phyloP scores from a whole-genome alignment of 495 filamentous ascomycete species.

The Trichocladium uniseriatum region DNA sequence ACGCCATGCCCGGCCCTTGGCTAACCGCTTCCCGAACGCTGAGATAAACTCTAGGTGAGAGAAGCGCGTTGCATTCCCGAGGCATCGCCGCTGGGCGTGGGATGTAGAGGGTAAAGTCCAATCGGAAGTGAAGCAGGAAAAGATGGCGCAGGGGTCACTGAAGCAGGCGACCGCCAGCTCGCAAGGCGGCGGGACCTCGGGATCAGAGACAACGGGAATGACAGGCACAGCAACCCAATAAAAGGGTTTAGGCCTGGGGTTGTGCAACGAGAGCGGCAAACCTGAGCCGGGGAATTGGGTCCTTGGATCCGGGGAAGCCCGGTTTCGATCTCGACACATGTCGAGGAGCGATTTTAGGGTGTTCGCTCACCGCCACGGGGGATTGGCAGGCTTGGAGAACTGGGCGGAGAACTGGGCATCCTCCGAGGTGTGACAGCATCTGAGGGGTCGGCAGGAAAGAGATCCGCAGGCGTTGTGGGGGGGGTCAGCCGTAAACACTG shows the following conservation, averaged over 20 bases:
- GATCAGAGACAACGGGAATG: not conserved
- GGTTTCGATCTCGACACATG: not conserved
- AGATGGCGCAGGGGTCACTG: too few relatives aligned
- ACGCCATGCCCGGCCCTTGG: not conserved
- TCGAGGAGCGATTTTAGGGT: not conserved
- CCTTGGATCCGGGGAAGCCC: not conserved
- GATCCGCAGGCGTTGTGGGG: not conserved
- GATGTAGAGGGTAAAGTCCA: not conserved
- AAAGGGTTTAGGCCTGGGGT: not conserved
- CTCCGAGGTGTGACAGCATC: not conserved
- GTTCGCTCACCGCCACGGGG: not conserved
- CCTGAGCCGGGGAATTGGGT: not conserved
- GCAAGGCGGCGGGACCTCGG: too few relatives aligned
- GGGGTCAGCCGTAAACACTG: not conserved
- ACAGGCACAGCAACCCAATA: not conserved
- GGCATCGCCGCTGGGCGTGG: not conserved
- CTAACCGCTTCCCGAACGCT: not conserved
- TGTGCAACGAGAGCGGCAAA: not conserved
- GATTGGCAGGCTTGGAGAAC: not conserved
- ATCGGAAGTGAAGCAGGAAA: not conserved
- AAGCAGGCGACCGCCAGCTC: too few relatives aligned
- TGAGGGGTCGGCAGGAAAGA: conserved; percentile 2
- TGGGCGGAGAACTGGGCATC: not conserved
- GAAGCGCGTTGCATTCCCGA: not conserved
- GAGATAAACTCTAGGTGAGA: not conserved